Conservation (phyloP, 768 basidiomycete species). For the Serendipita sp. region DNA sequence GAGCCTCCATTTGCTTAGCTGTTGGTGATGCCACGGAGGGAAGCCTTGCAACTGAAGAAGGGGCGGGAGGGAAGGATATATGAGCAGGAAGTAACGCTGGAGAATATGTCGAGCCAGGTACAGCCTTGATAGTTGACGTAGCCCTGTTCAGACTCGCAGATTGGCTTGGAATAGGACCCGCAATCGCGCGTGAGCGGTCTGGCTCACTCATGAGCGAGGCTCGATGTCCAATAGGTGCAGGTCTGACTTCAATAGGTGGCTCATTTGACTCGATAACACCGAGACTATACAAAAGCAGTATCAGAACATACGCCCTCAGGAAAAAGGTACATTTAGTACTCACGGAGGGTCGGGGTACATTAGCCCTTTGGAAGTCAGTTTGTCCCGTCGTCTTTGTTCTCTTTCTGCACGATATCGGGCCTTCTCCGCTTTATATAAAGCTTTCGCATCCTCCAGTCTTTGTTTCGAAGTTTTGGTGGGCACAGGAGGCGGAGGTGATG, state of each 20-base stretch:
- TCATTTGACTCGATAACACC: not conserved
- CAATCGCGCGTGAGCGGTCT: not conserved
- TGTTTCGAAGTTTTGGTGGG: not conserved
- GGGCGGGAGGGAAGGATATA: not conserved
- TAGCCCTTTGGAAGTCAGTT: not conserved
- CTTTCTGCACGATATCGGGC: not conserved
- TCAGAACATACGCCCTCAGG: not conserved
- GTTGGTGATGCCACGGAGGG: not conserved
- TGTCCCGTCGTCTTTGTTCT: not conserved
- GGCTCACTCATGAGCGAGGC: not conserved
- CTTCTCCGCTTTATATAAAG: constrained; percentile 6
- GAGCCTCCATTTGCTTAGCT: not conserved
- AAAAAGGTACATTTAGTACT: not conserved
- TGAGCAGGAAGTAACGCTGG: not conserved
- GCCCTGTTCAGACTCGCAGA: not conserved
- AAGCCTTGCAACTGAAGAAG: not conserved
- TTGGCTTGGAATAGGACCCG: not conserved
- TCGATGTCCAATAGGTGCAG: not conserved
- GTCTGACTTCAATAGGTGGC: not conserved
- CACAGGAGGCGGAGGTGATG: not conserved
- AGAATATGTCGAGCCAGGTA: not conserved
- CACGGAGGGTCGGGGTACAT: not conserved
- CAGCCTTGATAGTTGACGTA: not conserved
- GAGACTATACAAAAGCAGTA: not conserved
- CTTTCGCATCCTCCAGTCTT: not conserved